Base-by-base conservation (phyloP, 306 rosid species). In the Vigna mungo region DNA sequence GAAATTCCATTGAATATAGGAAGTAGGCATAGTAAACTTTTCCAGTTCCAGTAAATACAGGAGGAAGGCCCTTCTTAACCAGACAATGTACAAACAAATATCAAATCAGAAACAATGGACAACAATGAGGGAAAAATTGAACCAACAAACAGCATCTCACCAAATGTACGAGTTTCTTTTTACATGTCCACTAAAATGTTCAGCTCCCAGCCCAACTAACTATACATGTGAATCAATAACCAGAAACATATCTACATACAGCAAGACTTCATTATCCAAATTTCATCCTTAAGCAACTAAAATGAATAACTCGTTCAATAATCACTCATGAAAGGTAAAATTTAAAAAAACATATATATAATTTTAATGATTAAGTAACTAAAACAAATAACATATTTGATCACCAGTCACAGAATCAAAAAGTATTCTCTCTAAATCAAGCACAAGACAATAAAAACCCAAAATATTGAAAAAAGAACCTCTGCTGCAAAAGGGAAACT, bases 281-380 rank as follows among this genome's bases (percentile, higher is more conserved):
- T 58, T 25, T 58, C 66, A 60, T 30, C 2, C 16, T 30, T 60
- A 27, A 30, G 66, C 41, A 60, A 30, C 17, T 58, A 58, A 25
- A 12, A 25, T 1, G 1, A 60, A 60, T 3, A 58, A 58, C 64
- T 25, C n/a, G 27, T 25, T 25, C 10, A 23, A 25, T 25, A 18
- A 13, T 58, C 39, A 58, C 9, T 13, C 64, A 5, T 12, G 16
- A 58, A 55, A 1, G n/a, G 25, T 16, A 13, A 25, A 27, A 59
- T 6, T n/a, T 20, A 32, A 56, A 56, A 56, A 4, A 32, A 56
- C 9, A 56, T 11, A 11, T 56, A 32, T 34, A 34, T 62, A 49
- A 21, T 17, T 74, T 62, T 79, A 32, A 75, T 56, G 76, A 37
- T 72, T 72, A 36, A 72, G 65, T 39, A 71, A 68, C 62, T 27